Evolutionary conservation across 2,329 filamentous ascomycete genomes (phyloP).

Genomic region (Chaetomium olivaceum): DNA sequence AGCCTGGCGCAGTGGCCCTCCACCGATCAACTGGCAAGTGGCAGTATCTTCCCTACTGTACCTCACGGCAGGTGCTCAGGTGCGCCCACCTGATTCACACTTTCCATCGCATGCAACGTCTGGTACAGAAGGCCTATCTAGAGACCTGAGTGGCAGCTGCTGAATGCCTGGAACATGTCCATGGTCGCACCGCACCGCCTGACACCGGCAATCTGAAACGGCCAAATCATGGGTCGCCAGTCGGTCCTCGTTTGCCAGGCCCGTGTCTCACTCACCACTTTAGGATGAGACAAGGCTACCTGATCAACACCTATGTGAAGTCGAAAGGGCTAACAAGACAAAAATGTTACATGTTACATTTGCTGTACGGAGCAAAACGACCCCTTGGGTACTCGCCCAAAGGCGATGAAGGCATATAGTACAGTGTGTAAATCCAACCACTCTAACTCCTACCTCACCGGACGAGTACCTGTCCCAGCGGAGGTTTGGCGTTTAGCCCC

Average conservation of each 20-base stretch:
- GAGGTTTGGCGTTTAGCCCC: slow-evolving; percentile 41
- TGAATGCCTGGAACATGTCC: neutral
- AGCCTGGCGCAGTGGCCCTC: neutral
- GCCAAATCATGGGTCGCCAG: neutral
- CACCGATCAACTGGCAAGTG: neutral
- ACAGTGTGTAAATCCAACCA: slow-evolving; percentile 3
- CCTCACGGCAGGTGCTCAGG: too few relatives aligned
- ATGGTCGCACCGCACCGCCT: neutral
- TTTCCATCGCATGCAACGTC: neutral
- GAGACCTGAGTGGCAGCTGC: neutral
- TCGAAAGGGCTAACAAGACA: neutral
- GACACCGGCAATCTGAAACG: neutral
- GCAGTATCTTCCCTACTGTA: too few relatives aligned
- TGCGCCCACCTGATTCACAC: neutral
- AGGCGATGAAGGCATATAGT: neutral
- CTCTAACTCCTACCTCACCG: neutral
- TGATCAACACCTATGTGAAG: neutral
- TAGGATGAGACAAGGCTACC: neutral
- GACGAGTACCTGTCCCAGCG: slow-evolving; percentile 44
- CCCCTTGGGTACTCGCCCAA: neutral
- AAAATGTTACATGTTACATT: slow-evolving; percentile 16
- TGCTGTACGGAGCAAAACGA: slow-evolving; percentile 5
- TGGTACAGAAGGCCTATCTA: neutral
- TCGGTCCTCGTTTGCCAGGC: neutral
- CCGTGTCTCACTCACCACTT: neutral